These are phyloP conservation scores for Novymonas esmeraldas DNA, from an alignment of 208 protist species.

Conservation along the genomic window DNA sequence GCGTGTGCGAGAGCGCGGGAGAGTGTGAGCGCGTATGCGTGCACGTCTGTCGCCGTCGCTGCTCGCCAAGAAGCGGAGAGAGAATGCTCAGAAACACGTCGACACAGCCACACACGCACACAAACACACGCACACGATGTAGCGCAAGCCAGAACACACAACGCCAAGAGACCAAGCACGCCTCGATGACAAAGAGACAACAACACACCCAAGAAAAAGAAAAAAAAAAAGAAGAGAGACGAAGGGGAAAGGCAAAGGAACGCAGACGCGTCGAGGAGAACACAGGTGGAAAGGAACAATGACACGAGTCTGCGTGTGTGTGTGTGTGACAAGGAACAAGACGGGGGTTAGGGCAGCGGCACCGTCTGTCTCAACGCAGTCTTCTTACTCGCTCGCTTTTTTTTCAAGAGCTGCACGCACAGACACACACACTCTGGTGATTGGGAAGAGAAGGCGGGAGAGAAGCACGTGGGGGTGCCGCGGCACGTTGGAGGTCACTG, in stretches of 20 bases:
- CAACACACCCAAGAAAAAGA: slow-evolving; percentile 15
- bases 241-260: slow-evolving; percentile 20
- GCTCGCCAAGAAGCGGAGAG: no score
- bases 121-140: no score
- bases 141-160: no score
- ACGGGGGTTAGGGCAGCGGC: no score
- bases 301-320: background rate
- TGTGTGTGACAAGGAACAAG: background rate
- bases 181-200: background rate
- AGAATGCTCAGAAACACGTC: no score
- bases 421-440: background rate
- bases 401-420: background rate
- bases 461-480: no score
- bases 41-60: no score
- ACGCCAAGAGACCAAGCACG: no score
- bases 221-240: slow-evolving; percentile 13
- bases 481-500: no score
- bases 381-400: background rate
- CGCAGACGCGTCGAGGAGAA: background rate
- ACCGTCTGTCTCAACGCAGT: background rate
- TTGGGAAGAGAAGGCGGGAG: background rate
- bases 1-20: background rate
- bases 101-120: no score
- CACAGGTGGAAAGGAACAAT: background rate
- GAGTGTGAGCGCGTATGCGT: background rate